phyloP scores from a whole-genome alignment of 2,329 filamentous ascomycete species.

The Diaporthe capsici region DNA sequence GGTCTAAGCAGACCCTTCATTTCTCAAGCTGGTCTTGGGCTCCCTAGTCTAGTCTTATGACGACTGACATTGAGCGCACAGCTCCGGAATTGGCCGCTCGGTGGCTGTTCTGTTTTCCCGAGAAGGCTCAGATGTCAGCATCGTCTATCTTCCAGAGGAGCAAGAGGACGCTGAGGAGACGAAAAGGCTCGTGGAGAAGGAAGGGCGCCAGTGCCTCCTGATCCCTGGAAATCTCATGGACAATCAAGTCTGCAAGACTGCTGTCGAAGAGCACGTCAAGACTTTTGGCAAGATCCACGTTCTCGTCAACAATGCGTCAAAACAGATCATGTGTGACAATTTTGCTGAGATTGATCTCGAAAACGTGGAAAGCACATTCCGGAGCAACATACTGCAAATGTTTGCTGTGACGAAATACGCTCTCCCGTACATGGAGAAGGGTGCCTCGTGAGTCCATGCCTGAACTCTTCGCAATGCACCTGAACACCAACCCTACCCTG shows the following conservation, averaged over 20 bases:
- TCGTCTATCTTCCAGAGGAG: slow-evolving; percentile 69
- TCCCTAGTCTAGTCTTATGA: neutral
- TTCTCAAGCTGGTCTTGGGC: neutral
- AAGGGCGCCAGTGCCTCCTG: slow-evolving; percentile 62
- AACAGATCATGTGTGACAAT: slow-evolving; percentile 67
- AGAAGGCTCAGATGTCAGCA: slow-evolving; percentile 70
- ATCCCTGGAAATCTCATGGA: slow-evolving; percentile 64
- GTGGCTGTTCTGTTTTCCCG: slow-evolving; percentile 69
- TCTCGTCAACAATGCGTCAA: slow-evolving; percentile 72
- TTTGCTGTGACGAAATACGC: slow-evolving; percentile 72
- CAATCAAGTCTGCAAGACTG: slow-evolving; percentile 63
- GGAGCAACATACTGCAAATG: slow-evolving; percentile 69
- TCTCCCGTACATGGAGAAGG: slow-evolving; percentile 67
- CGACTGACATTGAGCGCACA: slow-evolving; percentile 42
- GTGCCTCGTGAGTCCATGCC: slow-evolving; percentile 55
- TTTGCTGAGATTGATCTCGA: slow-evolving; percentile 68
- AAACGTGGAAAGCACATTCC: slow-evolving; percentile 69
- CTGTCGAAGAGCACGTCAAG: slow-evolving; percentile 67
- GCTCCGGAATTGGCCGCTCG: slow-evolving; percentile 68
- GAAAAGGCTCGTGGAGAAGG: slow-evolving; percentile 64
- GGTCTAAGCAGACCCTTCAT: slow-evolving; percentile 42
- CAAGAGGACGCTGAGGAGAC: slow-evolving; percentile 69
- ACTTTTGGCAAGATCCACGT: slow-evolving; percentile 62
- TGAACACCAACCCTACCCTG: neutral
- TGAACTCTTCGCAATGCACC: neutral